Percentiles rank a stretch among this genome's conserved stretches.
Conservation (phyloP, 768 basidiomycete genomes). For the Lenzites betulinus region DNA sequence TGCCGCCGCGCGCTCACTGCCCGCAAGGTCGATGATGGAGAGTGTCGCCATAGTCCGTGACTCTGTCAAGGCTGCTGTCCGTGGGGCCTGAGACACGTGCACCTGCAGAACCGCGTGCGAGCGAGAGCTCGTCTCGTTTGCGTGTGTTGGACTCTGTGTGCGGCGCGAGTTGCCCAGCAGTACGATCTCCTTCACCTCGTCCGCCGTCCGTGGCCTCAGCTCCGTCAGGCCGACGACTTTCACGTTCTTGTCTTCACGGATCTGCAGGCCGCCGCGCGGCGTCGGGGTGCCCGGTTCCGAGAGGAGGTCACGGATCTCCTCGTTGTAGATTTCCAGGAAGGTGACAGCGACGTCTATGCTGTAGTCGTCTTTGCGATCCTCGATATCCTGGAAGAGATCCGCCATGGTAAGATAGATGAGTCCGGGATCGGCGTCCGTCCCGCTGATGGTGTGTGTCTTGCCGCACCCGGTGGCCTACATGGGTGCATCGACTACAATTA, state of each 20-base stretch:
- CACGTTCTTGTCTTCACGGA: constrained; percentile 93
- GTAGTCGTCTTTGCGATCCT: constrained; percentile 83
- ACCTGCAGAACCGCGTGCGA: constrained; percentile 98
- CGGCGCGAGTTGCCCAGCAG: constrained; percentile 84
- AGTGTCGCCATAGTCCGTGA: constrained; percentile 85
- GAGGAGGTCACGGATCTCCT: constrained; percentile 95
- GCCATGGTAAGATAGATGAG: constrained; percentile 97
- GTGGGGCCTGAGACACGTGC: constrained; percentile 84
- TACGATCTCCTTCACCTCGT: constrained; percentile 94
- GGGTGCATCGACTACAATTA: not conserved
- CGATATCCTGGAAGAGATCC: constrained; percentile 92
- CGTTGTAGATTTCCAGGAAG: constrained; percentile 99
- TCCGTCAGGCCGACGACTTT: constrained; percentile 87
- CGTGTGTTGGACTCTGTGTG: constrained; percentile 93
- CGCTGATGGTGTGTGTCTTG: constrained; percentile 99
- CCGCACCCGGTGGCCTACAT: constrained; percentile 99
- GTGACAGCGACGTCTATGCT: constrained; percentile 88
- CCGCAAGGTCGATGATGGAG: constrained; percentile 97
- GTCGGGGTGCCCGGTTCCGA: constrained; percentile 62
- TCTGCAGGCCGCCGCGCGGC: constrained; percentile 86
- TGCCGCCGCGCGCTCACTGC: constrained; percentile 94
- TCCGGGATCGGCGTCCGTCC: constrained; percentile 83
- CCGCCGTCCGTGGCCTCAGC: constrained; percentile 76
- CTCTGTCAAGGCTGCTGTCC: constrained; percentile 83
- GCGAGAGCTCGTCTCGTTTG: constrained; percentile 94